Evolutionary conservation across 2,329 filamentous ascomycete genomes (phyloP).

Genomic region (Didymella glomerata): DNA sequence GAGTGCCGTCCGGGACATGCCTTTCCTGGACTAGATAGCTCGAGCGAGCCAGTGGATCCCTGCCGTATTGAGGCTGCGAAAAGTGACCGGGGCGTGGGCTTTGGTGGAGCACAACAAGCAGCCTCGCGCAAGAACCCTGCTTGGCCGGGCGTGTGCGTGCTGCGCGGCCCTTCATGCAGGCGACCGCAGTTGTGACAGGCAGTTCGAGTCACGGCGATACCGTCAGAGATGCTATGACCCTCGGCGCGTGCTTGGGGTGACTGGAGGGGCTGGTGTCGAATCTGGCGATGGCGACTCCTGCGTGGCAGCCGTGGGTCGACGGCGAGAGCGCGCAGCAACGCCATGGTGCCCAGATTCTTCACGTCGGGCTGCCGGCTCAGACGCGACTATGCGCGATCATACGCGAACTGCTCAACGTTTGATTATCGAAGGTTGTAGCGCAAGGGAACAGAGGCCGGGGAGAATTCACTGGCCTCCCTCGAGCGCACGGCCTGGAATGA

Average conservation of each 20-base stretch:
- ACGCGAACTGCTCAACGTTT: conserved; percentile 14
- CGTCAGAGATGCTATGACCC: conserved; percentile 13
- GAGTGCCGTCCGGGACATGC: conserved; percentile 29
- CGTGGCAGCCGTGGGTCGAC: not conserved
- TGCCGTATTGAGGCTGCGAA: conserved; percentile 27
- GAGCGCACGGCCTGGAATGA: conserved; percentile 29
- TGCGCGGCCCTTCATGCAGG: conserved; percentile 37
- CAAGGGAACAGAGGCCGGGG: conserved; percentile 26
- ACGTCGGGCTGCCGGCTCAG: conserved; percentile 10
- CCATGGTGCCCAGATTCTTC: conserved; percentile 11
- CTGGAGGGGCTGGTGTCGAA: not conserved
- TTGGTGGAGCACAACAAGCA: conserved; percentile 25
- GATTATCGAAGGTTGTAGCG: conserved; percentile 10
- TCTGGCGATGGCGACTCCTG: not conserved
- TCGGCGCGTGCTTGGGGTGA: conserved; percentile 1
- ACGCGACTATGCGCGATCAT: conserved; percentile 13
- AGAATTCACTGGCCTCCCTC: conserved; percentile 26
- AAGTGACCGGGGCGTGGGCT: conserved; percentile 24
- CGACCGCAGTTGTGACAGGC: conserved; percentile 25
- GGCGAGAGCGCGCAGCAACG: not conserved
- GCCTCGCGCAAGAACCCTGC: conserved; percentile 32
- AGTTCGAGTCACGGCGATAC: conserved; percentile 17
- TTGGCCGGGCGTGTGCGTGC: conserved; percentile 30
- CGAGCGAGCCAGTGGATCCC: conserved; percentile 25
- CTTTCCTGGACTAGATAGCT: conserved; percentile 13